A percentile compares a stretch with the other conserved stretches of the same genome.
These are phyloP conservation scores for Pichia cephalocereana DNA, from an alignment of 805 yeast genomes.

Conservation along the genomic window DNA sequence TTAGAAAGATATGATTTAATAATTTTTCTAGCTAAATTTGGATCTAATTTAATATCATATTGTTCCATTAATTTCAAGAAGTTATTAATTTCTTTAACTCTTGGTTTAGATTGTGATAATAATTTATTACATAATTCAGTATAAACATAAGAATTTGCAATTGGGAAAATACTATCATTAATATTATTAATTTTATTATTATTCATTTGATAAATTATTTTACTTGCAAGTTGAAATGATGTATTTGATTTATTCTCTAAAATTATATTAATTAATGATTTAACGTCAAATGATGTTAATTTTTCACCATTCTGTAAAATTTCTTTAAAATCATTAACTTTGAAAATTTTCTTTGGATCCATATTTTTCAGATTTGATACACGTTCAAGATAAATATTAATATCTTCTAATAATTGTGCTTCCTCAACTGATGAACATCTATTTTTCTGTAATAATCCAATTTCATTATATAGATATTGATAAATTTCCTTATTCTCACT, in stretches of 20 bases:
- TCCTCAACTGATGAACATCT: slow-evolving; percentile 14
- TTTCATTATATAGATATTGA: slow-evolving; percentile 12
- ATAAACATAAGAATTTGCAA: slow-evolving; percentile 34
- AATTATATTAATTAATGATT: slow-evolving; percentile 16
- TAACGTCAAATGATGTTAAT: slow-evolving; percentile 20
- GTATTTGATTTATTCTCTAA: slow-evolving; percentile 15
- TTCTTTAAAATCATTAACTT: slow-evolving; percentile 9
- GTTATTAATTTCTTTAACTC: slow-evolving; percentile 20
- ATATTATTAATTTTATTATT: slow-evolving; percentile 8
- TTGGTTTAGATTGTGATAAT: slow-evolving; percentile 21
- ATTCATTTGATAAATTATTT: slow-evolving; percentile 25
- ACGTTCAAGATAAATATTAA: slow-evolving; percentile 9
- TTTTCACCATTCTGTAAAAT: slow-evolving; percentile 15
- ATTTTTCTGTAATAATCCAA: slow-evolving; percentile 7
- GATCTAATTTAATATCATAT: slow-evolving; percentile 23
- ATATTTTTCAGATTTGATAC: slow-evolving; percentile 3
- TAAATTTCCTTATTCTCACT: slow-evolving; percentile 9
- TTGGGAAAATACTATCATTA: slow-evolving; percentile 23
- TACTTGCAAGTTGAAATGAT: slow-evolving; percentile 21
- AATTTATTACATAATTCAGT: slow-evolving; percentile 30
- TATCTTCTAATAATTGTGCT: slow-evolving; percentile 16
- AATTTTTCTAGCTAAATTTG: slow-evolving; percentile 31
- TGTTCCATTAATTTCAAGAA: slow-evolving; percentile 26
- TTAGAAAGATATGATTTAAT: slow-evolving; percentile 24
- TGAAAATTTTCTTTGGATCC: slow-evolving; percentile 3